Conservation (phyloP, 257 asterid genomes). For the Gentiana straminea region DNA sequence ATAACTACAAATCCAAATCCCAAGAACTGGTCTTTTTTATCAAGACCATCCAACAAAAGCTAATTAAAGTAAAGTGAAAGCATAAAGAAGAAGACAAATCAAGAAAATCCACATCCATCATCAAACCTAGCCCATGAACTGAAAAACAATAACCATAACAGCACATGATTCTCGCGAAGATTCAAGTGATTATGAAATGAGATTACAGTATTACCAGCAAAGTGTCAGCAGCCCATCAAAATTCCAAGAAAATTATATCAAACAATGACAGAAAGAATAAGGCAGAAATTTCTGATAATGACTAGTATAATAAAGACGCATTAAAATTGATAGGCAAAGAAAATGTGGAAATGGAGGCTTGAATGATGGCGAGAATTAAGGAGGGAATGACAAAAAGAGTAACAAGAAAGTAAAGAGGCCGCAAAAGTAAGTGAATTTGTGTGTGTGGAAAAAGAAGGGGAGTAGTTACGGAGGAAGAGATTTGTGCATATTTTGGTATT, state of each 20-base stretch:
- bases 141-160: neutral
- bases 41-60: neutral
- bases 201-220: constrained; percentile 2
- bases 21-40: neutral
- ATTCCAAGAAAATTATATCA: constrained; percentile 3
- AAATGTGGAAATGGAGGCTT: constrained; percentile 19
- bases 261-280: constrained; percentile 17
- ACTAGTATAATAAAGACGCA: neutral
- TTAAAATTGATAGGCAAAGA: neutral
- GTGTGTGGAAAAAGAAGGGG: neutral
- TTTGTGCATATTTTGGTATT: too few relatives aligned
- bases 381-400: constrained; percentile 8
- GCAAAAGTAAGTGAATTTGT: neutral
- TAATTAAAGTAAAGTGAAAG: neutral
- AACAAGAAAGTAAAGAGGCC: constrained; percentile 1
- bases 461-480: neutral
- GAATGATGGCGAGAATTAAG: constrained; percentile 29
- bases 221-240: neutral
- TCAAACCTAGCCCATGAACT: neutral
- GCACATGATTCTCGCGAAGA: neutral
- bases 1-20: neutral
- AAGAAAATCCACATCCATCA: neutral
- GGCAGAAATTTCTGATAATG: constrained; percentile 12
- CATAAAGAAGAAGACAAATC: neutral
- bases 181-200: neutral